These are phyloP conservation scores for Fonsecaea pedrosoi DNA, from an alignment of 2,329 filamentous ascomycete genomes.

Conservation along the genomic window DNA sequence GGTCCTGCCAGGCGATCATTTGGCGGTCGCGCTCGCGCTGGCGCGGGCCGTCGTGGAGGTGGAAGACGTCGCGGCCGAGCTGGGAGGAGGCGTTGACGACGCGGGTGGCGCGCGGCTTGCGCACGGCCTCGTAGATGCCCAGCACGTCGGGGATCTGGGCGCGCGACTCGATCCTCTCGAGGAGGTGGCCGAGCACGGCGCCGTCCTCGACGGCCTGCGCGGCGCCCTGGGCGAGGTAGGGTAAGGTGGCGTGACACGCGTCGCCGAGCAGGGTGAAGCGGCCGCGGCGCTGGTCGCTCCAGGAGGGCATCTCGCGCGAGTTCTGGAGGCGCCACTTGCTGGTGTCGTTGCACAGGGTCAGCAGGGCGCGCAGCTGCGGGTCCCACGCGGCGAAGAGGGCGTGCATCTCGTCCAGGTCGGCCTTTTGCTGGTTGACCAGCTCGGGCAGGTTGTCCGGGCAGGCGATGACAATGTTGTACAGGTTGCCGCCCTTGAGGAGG, in stretches of 20 bases:
- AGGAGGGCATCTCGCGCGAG: constrained; percentile 30
- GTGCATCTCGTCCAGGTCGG: constrained; percentile 43
- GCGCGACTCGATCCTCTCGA: constrained; percentile 40
- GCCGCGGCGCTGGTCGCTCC: constrained; percentile 26
- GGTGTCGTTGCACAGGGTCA: constrained; percentile 37
- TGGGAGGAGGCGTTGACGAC: constrained; percentile 47
- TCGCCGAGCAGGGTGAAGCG: constrained; percentile 50
- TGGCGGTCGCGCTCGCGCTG: constrained; percentile 50
- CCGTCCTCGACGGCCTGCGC: constrained; percentile 45
- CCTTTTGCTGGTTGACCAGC: constrained; percentile 40
- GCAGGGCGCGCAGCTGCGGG: constrained; percentile 41
- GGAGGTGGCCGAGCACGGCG: constrained; percentile 44
- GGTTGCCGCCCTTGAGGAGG: constrained; percentile 51
- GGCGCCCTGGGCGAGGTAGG: constrained; percentile 45
- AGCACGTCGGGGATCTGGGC: constrained; percentile 47
- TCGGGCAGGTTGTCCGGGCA: constrained; percentile 55
- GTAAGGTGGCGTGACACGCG: constrained; percentile 56
- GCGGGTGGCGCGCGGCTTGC: constrained; percentile 49
- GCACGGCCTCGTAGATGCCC: constrained; percentile 47
- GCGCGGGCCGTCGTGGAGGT: constrained; percentile 50
- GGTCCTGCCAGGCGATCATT: constrained; percentile 18
- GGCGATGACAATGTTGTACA: constrained; percentile 57
- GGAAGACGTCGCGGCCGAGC: constrained; percentile 47
- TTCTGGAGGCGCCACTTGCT: constrained; percentile 38
- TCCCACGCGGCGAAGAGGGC: constrained; percentile 45